A percentile compares a stretch with the other conserved stretches of the same genome.
Evolutionary conservation across 306 rosid genomes (phyloP).

Genomic region (Purshia tridentata): DNA sequence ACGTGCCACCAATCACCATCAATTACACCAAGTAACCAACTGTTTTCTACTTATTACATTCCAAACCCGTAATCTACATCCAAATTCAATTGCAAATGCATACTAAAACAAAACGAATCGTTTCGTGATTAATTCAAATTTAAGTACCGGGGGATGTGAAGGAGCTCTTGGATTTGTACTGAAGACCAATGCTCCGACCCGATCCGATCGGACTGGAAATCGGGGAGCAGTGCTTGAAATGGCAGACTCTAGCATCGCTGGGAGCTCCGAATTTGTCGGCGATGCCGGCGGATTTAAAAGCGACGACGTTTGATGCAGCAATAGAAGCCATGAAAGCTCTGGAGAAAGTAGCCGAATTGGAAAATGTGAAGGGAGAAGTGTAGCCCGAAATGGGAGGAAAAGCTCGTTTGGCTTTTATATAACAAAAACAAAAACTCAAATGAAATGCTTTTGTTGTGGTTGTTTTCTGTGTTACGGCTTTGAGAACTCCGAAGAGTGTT

Average conservation of each 20-base stretch:
- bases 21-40: neutral
- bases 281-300: conserved; percentile 40
- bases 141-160: conserved; percentile 47
- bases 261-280: conserved; percentile 25
- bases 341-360: conserved; percentile 19
- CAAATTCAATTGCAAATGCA: neutral
- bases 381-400: conserved; percentile 32
- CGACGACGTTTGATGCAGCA: conserved; percentile 54
- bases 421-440: conserved; percentile 11
- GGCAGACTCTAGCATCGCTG: conserved; percentile 26
- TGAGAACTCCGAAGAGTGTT: conserved; percentile 52
- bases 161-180: conserved; percentile 45
- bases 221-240: conserved; percentile 56
- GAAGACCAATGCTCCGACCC: conserved; percentile 35
- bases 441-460: neutral
- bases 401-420: neutral
- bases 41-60: neutral
- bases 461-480: conserved; percentile 29
- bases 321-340: conserved; percentile 63
- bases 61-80: neutral
- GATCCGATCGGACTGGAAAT: conserved; percentile 15
- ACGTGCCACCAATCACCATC: conserved; percentile 2
- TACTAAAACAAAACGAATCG: neutral
- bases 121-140: neutral
- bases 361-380: conserved; percentile 11